Evolutionary conservation across 306 rosid genomes (phyloP).

Genomic region (Malus sylvestris): DNA sequence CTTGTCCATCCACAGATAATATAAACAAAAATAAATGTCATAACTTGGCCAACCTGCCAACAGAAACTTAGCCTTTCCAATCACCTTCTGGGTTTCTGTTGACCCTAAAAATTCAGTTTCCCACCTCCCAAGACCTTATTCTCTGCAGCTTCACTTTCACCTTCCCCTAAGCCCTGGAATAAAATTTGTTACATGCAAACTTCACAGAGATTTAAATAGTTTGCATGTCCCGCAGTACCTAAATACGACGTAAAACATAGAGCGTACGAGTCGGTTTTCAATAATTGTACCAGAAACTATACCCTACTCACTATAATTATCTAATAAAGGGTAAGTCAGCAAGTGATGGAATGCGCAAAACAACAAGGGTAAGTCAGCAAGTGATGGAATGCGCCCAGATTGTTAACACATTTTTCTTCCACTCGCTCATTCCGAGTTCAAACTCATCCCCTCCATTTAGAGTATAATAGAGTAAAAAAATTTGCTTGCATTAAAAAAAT

Average conservation of each 20-base stretch:
- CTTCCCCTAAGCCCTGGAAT: neutral
- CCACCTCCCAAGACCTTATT: neutral
- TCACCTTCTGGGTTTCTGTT: neutral
- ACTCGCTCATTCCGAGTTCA: too few relatives aligned
- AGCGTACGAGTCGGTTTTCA: neutral
- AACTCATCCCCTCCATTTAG: too few relatives aligned
- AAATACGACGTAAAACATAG: neutral
- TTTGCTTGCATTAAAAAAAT: too few relatives aligned
- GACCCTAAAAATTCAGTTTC: too few relatives aligned
- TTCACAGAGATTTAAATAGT: neutral
- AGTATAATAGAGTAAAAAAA: too few relatives aligned
- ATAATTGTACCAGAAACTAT: neutral
- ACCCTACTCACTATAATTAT: neutral
- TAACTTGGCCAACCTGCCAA: neutral
- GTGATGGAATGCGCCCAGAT: neutral
- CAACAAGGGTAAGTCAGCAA: neutral
- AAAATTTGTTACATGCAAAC: neutral
- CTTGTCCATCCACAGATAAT: neutral
- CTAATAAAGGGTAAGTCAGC: neutral
- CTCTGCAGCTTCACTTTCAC: neutral
- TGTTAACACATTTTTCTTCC: too few relatives aligned
- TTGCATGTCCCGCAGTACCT: neutral
- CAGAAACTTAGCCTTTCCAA: neutral
- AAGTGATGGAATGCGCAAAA: neutral
- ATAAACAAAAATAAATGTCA: neutral